Conservation (phyloP, 1,284 basidiomycete genomes). For the Melampsora occidentalis region DNA sequence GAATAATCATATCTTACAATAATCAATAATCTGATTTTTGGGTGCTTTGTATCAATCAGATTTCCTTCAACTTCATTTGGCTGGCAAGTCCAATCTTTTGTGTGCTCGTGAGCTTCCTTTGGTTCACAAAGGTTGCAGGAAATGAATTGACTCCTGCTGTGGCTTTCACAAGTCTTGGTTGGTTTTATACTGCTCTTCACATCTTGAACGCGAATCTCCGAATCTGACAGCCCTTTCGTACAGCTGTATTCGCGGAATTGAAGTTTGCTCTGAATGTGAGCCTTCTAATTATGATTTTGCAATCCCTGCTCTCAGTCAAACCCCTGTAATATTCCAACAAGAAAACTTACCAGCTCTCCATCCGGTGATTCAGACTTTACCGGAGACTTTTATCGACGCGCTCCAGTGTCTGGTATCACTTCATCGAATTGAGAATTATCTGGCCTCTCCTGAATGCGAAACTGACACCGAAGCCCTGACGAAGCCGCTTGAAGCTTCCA, state of each 20-base stretch:
- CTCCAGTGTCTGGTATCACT: conserved; percentile 19
- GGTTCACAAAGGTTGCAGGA: conserved; percentile 11
- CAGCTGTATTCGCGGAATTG: conserved; percentile 13
- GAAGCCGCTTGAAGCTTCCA: not conserved
- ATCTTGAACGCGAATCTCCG: not conserved
- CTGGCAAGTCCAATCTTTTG: conserved; percentile 13
- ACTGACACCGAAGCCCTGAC: conserved; percentile 2
- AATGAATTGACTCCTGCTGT: not conserved
- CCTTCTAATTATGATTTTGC: not conserved
- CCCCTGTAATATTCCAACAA: not conserved
- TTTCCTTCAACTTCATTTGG: conserved; percentile 16
- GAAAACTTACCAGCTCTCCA: not conserved
- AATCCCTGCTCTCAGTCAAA: not conserved
- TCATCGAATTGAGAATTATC: conserved; percentile 42
- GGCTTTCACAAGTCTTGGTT: conserved; percentile 19
- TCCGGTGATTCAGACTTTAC: conserved; percentile 44
- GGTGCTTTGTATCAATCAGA: not conserved
- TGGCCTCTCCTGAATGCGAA: conserved; percentile 38
- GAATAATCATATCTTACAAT: conserved; percentile 12
- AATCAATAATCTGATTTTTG: not conserved
- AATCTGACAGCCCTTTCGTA: not conserved
- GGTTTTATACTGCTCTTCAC: not conserved
- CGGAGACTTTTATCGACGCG: conserved; percentile 29
- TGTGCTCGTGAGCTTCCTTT: conserved; percentile 11
- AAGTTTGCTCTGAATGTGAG: conserved; percentile 17